Conservation (phyloP, 176 grass and related monocot species). For the Microstegium vimineum region DNA sequence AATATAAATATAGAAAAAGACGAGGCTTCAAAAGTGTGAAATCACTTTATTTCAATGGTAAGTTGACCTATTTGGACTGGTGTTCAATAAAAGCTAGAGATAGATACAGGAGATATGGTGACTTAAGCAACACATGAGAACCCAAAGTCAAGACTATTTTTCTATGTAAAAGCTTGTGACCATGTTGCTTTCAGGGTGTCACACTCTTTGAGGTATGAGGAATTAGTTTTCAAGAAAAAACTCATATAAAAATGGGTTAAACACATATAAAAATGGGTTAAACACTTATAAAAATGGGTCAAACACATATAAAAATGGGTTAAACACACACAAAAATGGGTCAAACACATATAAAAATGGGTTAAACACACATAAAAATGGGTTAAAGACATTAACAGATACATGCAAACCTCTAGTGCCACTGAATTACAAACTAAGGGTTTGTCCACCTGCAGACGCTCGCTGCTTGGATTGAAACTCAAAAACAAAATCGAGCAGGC, state of each 20-base stretch:
- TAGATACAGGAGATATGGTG: neutral
- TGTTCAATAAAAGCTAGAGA: neutral
- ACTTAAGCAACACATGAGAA: neutral
- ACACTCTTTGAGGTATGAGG: neutral
- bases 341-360: too few species aligned
- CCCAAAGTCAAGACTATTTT: neutral
- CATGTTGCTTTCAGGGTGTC: neutral
- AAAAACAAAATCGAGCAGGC: too few species aligned
- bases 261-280: too few species aligned
- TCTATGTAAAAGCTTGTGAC: neutral
- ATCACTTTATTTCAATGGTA: neutral
- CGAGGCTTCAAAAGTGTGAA: too few species aligned
- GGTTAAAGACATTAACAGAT: too few species aligned
- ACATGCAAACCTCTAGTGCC: neutral
- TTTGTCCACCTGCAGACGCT: too few species aligned
- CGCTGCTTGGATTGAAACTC: too few species aligned
- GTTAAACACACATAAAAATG: too few species aligned
- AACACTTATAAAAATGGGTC: too few species aligned
- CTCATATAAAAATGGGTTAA: neutral
- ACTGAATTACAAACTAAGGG: too few species aligned
- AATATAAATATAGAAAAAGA: constrained; percentile 28
- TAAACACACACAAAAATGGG: too few species aligned
- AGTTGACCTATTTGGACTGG: constrained; percentile 2
- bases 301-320: too few species aligned
- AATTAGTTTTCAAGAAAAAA: neutral